Conservation (phyloP, 2,329 filamentous ascomycete species). For the Talaromyces piceae region DNA sequence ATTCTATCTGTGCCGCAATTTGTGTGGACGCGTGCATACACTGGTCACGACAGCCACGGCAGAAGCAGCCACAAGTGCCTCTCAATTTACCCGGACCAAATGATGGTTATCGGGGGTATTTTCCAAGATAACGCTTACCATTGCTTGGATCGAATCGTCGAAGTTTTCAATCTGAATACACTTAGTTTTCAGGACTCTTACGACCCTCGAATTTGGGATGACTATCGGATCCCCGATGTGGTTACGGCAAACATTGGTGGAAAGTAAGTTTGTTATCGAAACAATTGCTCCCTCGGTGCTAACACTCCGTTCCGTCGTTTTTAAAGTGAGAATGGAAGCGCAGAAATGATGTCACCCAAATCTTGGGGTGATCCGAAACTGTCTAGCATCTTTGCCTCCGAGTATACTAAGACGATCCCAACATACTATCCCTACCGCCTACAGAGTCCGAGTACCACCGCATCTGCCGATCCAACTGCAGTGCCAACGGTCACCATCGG, state of each 20-base stretch:
- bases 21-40: constrained; percentile 23
- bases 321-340: constrained; percentile 24
- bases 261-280: constrained; percentile 20
- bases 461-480: constrained; percentile 1
- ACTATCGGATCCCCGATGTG: constrained; percentile 24
- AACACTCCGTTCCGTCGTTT: background rate
- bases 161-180: constrained; percentile 38
- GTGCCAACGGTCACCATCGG: constrained; percentile 2
- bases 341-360: constrained; percentile 19
- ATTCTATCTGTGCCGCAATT: constrained; percentile 29
- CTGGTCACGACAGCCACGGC: constrained; percentile 17
- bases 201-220: constrained; percentile 22
- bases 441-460: constrained; percentile 4
- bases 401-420: constrained; percentile 50
- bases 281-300: background rate
- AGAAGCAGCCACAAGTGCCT: constrained; percentile 27
- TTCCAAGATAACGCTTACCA: constrained; percentile 7
- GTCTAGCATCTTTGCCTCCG: constrained; percentile 45
- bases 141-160: constrained; percentile 50
- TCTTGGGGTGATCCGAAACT: constrained; percentile 46
- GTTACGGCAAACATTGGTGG: constrained; percentile 30
- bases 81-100: constrained; percentile 43
- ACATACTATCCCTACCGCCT: constrained; percentile 54
- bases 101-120: constrained; percentile 34
- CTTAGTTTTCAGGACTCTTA: constrained; percentile 26